phyloP scores from a whole-genome alignment of 1,284 basidiomycete species.

The Ceratobasidium sp. region DNA sequence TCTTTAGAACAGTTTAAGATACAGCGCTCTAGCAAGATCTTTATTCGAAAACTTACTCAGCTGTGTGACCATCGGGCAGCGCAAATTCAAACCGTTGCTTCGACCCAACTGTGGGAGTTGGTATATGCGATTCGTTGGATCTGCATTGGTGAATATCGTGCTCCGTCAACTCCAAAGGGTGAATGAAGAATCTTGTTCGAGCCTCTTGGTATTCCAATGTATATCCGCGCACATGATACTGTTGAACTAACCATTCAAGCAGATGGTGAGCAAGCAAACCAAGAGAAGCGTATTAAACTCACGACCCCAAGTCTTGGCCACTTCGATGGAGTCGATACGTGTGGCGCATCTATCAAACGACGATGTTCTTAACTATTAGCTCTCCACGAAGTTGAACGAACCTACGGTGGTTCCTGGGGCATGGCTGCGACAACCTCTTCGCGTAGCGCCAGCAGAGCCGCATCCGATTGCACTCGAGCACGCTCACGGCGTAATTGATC shows the following conservation, averaged over 20 bases:
- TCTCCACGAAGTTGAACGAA: too few relatives aligned
- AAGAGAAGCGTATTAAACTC: not conserved
- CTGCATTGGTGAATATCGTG: conserved; percentile 28
- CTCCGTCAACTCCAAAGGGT: conserved; percentile 37
- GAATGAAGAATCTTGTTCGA: not conserved
- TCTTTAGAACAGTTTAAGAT: not conserved
- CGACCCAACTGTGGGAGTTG: not conserved
- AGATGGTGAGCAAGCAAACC: not conserved
- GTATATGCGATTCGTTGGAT: conserved; percentile 22
- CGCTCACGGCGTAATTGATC: not conserved
- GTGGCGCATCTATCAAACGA: not conserved
- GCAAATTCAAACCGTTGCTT: conserved; percentile 9
- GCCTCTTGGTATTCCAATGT: not conserved
- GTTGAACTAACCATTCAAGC: not conserved
- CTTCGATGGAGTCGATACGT: not conserved
- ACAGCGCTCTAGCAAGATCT: too few relatives aligned
- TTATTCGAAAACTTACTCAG: conserved; percentile 44
- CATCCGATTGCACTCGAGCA: not conserved
- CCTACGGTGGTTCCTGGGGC: not conserved
- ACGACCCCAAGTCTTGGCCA: not conserved
- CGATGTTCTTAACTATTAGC: too few relatives aligned
- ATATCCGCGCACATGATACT: not conserved
- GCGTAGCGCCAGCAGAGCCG: not conserved
- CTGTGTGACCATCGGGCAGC: not conserved
- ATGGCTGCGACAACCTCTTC: not conserved